Evolutionary conservation across 2,329 filamentous ascomycete genomes (phyloP).

Genomic region (Venturia carpophila): DNA sequence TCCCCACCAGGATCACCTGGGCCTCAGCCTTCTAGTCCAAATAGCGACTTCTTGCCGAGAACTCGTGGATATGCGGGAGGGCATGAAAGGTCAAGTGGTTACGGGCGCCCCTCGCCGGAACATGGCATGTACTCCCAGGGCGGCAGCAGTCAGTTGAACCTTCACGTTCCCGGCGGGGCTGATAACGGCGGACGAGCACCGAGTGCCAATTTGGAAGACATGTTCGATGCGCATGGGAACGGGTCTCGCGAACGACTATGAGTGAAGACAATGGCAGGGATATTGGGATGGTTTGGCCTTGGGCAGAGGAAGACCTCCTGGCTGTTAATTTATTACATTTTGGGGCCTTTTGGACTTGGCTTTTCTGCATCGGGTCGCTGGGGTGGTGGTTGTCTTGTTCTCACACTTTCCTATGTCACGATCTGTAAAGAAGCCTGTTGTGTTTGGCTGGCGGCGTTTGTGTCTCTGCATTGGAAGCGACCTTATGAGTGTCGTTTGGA

Average conservation of each 20-base stretch:
- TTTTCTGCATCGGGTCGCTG: neutral
- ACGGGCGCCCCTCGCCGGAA: constrained; percentile 24
- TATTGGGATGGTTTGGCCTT: neutral
- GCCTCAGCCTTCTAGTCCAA: constrained; percentile 25
- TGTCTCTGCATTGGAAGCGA: neutral
- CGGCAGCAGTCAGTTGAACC: constrained; percentile 57
- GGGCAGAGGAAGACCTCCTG: neutral
- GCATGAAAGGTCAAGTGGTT: constrained; percentile 27
- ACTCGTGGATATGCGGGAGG: constrained; percentile 31
- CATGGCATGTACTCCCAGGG: constrained; percentile 21
- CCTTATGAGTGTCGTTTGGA: neutral
- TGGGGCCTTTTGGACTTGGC: neutral
- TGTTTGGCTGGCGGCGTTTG: neutral
- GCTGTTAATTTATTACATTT: neutral
- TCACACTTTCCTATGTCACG: neutral
- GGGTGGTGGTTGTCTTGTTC: neutral
- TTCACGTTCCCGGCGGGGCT: constrained; percentile 48
- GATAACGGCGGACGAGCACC: constrained; percentile 63
- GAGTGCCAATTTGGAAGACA: constrained; percentile 81
- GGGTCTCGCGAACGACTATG: neutral
- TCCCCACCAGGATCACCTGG: constrained; percentile 31
- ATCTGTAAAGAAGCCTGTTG: neutral
- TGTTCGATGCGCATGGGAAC: constrained; percentile 49
- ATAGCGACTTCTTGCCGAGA: neutral
- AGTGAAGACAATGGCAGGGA: neutral